Base-by-base conservation (phyloP, 2,329 filamentous ascomycete species). In the Talaromyces amestolkiae region DNA sequence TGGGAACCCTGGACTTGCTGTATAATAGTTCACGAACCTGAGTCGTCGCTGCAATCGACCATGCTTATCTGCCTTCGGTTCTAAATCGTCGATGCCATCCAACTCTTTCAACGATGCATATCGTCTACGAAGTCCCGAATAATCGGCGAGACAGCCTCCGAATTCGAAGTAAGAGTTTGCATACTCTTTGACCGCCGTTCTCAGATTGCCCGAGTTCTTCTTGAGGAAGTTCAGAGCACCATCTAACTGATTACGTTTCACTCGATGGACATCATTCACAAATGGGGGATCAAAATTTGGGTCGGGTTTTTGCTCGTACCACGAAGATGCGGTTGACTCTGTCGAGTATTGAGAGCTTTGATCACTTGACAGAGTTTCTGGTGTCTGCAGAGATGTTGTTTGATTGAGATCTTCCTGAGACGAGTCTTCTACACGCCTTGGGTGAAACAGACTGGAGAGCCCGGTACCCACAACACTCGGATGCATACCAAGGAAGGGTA, bases 1-100 rank as follows among this genome's bases (percentile, higher is more conserved):
- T 27, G 65, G 65, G 39, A 62, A 67, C 22, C 93, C 93, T 10
- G 90, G 89, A 69, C 91, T 93, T n/a, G 91, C 85, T 1, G 93
- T 96, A 74, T 94, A 97, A 75, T 96, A 97, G 74, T 97, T 97
- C 65, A 92, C 83, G 72, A 97, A 97, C 17, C 92, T 85, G 11
- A 95, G 86, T 61, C 89, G 68, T 67, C 72, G 56, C 61, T 70
- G 60, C 69, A 68, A 24, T 67, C 71, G n/a, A 69, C 74, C 70
- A 72, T 73, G 43, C 66, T 73, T 39, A 69, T 73, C 69, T 64
- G 74, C 66, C 72, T 70, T 64, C 61, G 76, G 51, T 69, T 73
- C 76, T 1, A 84, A 71, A 68, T 89, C 87, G 65, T 91, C 85
- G 4, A 88, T 80, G 72, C 91, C 88, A 73, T 96, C 92, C 10